Evolutionary conservation across 2,329 filamentous ascomycete genomes (phyloP), one percentile per base, ranked within the genome.

Genomic region (Xylariaceae sp.): DNA sequence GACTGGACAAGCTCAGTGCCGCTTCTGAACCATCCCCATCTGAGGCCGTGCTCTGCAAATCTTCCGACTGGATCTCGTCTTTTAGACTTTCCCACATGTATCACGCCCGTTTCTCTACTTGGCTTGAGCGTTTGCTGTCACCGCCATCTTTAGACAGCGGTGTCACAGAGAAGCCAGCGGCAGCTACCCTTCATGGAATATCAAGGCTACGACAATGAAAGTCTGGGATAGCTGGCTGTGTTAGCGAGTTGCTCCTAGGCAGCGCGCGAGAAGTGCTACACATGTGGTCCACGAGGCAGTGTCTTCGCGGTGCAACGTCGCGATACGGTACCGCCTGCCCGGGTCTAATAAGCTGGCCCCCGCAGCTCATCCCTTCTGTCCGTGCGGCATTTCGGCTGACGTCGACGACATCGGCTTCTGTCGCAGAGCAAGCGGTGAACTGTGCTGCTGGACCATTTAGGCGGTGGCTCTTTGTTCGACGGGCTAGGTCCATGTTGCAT

Each of bases 241-340:
- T 7, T 5, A 27, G 22, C 22, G 22, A 27, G 22, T 27, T 27
- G 4, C 22, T 27, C 7, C 22, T 7, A 7, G 30, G 39, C 47
- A 27, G 42, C 19, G 9, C 38, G 33, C 42, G 38, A 27, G 43
- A 27, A n/a, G 41, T 32, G 32, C 30, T 15, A 30, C 36, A 49
- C 44, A 49, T 54, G 44, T 38, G 39, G 39, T 36, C 48, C 47
- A 51, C 49, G 54, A 54, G 46, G 53, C 17, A 45, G 45, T 51
- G 40, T 27, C 44, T 49, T 53, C 42, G 33, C 45, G 41, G 49
- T 47, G 45, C 43, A 43, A 52, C 33, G 36, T 55, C 47, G 44
- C 50, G 44, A 15, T 30, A 53, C 52, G 39, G 45, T 45, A 50
- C 49, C 41, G 22, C 32, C 15, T 53, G 43, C 51, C 44, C 45